Percentiles rank a stretch among this genome's conserved stretches.
Evolutionary conservation across 148 eudicot species (phyloP).

Genomic region (Fagopyrum homotropicum): DNA sequence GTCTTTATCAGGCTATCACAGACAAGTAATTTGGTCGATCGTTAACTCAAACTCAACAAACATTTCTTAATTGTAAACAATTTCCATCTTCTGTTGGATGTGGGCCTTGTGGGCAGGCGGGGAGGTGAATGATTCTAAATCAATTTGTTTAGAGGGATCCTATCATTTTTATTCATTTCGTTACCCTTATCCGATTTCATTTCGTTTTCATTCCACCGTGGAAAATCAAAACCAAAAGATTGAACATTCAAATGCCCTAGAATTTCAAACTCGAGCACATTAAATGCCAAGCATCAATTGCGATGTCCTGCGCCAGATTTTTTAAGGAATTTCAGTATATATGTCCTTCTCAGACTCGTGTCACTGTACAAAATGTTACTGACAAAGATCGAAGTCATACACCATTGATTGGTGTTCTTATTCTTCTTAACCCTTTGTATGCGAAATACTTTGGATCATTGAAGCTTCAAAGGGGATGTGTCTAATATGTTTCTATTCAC

Average conservation of each 20-base stretch:
- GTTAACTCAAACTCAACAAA: not conserved
- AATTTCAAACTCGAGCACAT: not conserved
- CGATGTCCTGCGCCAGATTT: not conserved
- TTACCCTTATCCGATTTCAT: too few relatives aligned
- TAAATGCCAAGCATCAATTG: constrained; percentile 4
- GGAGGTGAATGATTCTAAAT: not conserved
- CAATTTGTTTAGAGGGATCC: too few relatives aligned
- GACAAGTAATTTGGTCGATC: not conserved
- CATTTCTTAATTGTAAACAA: not conserved
- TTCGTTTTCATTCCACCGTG: too few relatives aligned
- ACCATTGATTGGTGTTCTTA: not conserved
- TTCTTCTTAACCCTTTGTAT: too few relatives aligned
- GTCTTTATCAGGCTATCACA: constrained; percentile 8
- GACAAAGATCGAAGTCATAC: not conserved
- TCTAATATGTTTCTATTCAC: not conserved
- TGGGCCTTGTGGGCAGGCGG: not conserved
- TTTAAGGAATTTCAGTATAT: not conserved
- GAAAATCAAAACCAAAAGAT: too few relatives aligned
- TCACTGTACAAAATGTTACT: not conserved
- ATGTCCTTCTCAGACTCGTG: not conserved
- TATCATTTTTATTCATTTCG: too few relatives aligned
- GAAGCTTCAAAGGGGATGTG: not conserved
- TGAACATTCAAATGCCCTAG: not conserved
- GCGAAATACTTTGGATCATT: not conserved
- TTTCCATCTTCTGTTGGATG: not conserved